Base-by-base conservation (phyloP, 768 basidiomycete genomes). In the Hygrocybe punicea region DNA sequence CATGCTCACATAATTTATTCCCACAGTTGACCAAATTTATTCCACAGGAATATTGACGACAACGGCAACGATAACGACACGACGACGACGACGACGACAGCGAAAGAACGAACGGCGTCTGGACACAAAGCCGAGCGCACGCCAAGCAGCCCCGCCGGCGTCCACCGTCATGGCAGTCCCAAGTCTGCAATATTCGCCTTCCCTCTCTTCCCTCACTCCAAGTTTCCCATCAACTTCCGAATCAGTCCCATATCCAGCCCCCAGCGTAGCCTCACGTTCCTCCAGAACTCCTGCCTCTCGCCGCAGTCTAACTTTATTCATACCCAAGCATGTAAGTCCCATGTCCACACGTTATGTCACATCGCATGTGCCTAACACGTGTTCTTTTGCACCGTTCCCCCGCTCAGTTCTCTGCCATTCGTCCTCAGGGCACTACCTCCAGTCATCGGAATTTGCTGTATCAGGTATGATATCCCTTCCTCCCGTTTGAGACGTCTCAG, bases 331-430 rank as follows among this genome's bases (percentile, higher is more conserved):
- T 57, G 73, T 74, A 65, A 71, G 70, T 67, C 56, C 57, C 57
- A 57, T 63, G 60, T 56, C 53, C 33, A 56, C 55, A 47, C 42
- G 55, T 55, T 56, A 61, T 52, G 56, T 56, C 58, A 58, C 37
- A 29, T 48, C 57, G 60, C n/a, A n/a, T 67, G 74, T 77, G 71
- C 72, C 73, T 73, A 77, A 79, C 80, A 81, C 79, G 79, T 82
- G 80, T 76, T 67, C 61, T 51, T 58, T 69, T 56, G 58, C 57
- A 21, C 56, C 34, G 29, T 63, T 58, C 63, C 37, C 61, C 55
- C 53, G 25, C 55, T 57, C 64, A 77, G 75, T 69, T 76, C 64
- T 73, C 76, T 56, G 67, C 74, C 64, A 69, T 76, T 64, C 73
- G 69, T 69, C 74, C 76, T 66, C 72, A 73, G 69, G 75, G 73